Base-by-base conservation (phyloP, 1,284 basidiomycete species). In the Marasmius fiardii region DNA sequence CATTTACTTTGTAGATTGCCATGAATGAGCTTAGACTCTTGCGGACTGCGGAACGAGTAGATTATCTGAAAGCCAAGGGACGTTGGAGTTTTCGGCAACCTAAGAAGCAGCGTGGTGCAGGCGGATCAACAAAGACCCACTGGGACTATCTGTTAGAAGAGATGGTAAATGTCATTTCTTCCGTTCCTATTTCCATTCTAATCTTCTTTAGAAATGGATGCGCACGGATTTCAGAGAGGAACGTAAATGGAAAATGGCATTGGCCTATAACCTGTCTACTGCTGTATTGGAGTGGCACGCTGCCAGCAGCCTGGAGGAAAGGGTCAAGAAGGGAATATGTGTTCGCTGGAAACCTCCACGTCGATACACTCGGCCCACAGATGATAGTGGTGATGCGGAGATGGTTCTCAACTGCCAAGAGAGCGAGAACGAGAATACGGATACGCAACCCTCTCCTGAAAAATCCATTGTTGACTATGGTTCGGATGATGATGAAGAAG, bases 111-210 rank as follows among this genome's bases (percentile, higher is more conserved):
- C 81, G 92, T 53, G 89, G 86, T 7, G 74, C 87, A 14, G 93
- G 93, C 7, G 83, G 86, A 1, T 71, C 92, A 34, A 76, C 79
- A 4, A 98, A 98, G 71, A 84, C 90, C 0, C 95, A 98, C 64
- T 96, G 94, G 93, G 97, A 99, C 70, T 92, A 95, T 70, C 75
- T 99, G 28, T 74, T 99, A 67, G 97, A 99, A 59, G 97, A 99
- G 73, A 94, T 98, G 93, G 93, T 92, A 58, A 64, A 81, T 75
- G 21, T 48, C 45, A 12, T 37, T 43, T 50, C n/a, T 6, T 44
- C 1, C 24, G 55, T 14, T 33, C 31, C 20, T 4, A 28, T 53
- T 35, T 37, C 24, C 11, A 33, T 43, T 43, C 56, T 49, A 20
- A 34, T 43, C 56, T 12, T 35, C 1, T 31, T 34, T 49, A 95